phyloP scores from a whole-genome alignment of 768 basidiomycete genomes.

The Paxillus rubicundulus region DNA sequence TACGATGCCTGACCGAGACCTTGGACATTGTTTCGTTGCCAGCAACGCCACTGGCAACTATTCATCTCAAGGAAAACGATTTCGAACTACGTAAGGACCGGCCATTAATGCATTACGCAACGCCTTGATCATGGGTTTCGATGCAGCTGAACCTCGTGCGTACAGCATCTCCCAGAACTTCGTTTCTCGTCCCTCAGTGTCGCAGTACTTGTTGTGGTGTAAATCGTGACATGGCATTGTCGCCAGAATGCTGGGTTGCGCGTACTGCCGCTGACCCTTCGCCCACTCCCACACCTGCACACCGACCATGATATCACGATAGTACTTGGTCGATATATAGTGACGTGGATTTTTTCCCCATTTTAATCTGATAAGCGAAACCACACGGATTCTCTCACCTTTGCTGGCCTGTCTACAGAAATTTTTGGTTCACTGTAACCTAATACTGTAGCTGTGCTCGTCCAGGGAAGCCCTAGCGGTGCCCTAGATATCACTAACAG shows the following conservation, averaged over 20 bases:
- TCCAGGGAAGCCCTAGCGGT: background rate
- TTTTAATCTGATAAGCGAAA: background rate
- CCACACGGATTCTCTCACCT: background rate
- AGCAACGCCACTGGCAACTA: slow-evolving; percentile 17
- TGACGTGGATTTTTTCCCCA: background rate
- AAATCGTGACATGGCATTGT: background rate
- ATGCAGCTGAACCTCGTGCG: background rate
- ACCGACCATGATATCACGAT: too few species aligned
- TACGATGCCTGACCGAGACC: slow-evolving; percentile 2
- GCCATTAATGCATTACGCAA: background rate
- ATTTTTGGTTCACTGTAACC: background rate
- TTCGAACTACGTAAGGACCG: background rate
- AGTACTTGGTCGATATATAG: background rate
- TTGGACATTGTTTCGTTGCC: background rate
- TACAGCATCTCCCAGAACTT: background rate
- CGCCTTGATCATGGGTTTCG: background rate
- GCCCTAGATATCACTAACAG: background rate
- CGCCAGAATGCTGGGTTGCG: background rate
- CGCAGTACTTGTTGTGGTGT: background rate
- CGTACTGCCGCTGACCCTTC: background rate
- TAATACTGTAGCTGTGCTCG: background rate
- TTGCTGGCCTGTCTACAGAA: background rate
- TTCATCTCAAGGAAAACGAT: slow-evolving; percentile 1
- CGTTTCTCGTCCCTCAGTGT: background rate
- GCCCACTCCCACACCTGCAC: background rate